A percentile compares a stretch with the other conserved stretches of the same genome.
Evolutionary conservation across 371 early-diverging fungal genomes (phyloP).

Genomic region (Dichotomocladium elegans): DNA sequence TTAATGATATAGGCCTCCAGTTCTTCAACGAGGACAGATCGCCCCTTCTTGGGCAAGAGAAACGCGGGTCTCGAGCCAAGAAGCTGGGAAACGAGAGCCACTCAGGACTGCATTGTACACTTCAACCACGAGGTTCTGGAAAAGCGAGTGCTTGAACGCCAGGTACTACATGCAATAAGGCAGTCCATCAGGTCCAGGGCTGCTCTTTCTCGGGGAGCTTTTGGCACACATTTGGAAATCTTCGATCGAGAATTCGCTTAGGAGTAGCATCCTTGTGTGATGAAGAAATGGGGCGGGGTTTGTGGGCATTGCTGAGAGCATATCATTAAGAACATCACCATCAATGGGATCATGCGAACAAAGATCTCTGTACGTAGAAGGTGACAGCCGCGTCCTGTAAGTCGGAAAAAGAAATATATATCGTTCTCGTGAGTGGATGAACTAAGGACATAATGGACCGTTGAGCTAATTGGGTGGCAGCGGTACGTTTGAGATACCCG

Average conservation of each 20-base stretch:
- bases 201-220: not conserved
- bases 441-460: not conserved
- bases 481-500: not conserved
- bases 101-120: conserved; percentile 14
- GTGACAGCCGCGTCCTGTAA: not conserved
- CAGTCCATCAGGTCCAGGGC: conserved; percentile 2
- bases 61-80: conserved; percentile 19
- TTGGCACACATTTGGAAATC: not conserved
- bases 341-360: conserved; percentile 1
- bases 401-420: too few relatives aligned
- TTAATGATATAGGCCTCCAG: conserved; percentile 23
- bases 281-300: not conserved
- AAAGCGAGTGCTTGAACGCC: not conserved
- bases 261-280: not conserved
- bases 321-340: not conserved
- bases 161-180: conserved; percentile 1
- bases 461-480: not conserved
- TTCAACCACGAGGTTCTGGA: not conserved
- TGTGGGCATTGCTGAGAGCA: not conserved
- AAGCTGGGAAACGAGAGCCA: conserved; percentile 5
- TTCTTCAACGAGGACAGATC: conserved; percentile 8
- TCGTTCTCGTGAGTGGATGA: too few relatives aligned
- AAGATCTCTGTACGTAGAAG: not conserved
- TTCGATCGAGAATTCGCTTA: not conserved
- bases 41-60: conserved; percentile 13